These are phyloP conservation scores for Immersiporthe knoxdaviesiana DNA, from an alignment of 2,329 filamentous ascomycete species.

Conservation along the genomic window DNA sequence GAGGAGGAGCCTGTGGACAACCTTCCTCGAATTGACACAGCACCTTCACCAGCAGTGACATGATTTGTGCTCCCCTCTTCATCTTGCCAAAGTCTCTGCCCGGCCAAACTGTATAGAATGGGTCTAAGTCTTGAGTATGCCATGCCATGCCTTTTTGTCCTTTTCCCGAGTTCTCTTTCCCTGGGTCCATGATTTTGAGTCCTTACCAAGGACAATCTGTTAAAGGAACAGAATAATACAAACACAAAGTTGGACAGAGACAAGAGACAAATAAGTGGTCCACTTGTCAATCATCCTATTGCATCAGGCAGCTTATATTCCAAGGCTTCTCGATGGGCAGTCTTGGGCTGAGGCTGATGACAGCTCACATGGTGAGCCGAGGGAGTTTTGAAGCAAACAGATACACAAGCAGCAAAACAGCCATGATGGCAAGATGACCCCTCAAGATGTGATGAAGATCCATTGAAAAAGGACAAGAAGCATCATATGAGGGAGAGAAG, in stretches of 20 bases:
- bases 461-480: not conserved
- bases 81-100: not conserved
- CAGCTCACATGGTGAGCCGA: not conserved
- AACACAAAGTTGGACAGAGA: too few relatives aligned
- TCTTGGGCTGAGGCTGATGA: not conserved
- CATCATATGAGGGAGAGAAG: not conserved
- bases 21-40: not conserved
- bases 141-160: too few relatives aligned
- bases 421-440: not conserved
- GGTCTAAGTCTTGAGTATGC: too few relatives aligned
- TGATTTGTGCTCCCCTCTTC: not conserved
- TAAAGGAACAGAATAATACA: not conserved
- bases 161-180: too few relatives aligned
- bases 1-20: not conserved
- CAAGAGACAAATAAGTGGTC: not conserved
- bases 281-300: not conserved
- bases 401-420: not conserved
- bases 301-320: not conserved
- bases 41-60: not conserved
- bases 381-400: not conserved
- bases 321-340: not conserved
- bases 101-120: too few relatives aligned
- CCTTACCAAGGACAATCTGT: not conserved
- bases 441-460: not conserved
- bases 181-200: too few relatives aligned